phyloP scores from a whole-genome alignment of 495 filamentous ascomycete genomes.

The Hyaloscypha hepaticicola region DNA sequence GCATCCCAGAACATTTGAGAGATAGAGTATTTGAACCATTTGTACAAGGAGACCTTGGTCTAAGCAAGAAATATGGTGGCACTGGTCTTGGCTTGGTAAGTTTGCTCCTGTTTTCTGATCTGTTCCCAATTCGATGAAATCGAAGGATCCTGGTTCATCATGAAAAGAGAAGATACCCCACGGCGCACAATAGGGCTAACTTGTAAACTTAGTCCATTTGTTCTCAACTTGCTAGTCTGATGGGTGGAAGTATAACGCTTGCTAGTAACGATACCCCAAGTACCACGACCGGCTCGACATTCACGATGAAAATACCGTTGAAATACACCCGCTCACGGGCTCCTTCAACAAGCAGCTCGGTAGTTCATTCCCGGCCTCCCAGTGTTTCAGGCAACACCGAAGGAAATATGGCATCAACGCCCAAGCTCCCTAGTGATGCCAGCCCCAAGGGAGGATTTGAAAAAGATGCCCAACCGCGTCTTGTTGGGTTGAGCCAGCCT shows the following conservation, averaged over 20 bases:
- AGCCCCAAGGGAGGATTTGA: constrained; percentile 18
- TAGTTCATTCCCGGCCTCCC: constrained; percentile 17
- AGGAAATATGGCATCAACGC: neutral
- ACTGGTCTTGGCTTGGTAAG: constrained; percentile 78
- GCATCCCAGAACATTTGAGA: constrained; percentile 76
- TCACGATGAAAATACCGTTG: constrained; percentile 83
- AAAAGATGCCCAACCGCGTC: constrained; percentile 42
- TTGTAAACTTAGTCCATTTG: constrained; percentile 53
- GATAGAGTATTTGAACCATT: constrained; percentile 90
- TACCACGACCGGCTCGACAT: constrained; percentile 73
- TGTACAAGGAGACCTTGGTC: constrained; percentile 82
- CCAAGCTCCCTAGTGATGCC: neutral
- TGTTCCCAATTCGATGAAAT: neutral
- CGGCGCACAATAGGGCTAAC: neutral
- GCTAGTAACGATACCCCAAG: constrained; percentile 72
- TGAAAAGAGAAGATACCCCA: neutral
- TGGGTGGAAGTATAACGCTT: constrained; percentile 75
- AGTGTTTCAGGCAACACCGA: constrained; percentile 14
- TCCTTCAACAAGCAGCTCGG: constrained; percentile 41
- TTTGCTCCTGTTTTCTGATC: neutral
- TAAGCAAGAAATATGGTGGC: constrained; percentile 88
- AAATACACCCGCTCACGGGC: constrained; percentile 66
- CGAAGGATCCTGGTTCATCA: neutral
- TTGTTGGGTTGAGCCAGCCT: constrained; percentile 79
- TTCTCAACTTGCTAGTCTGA: constrained; percentile 76